Conservation (phyloP, 148 eudicot genomes). For the Cornus florida region DNA sequence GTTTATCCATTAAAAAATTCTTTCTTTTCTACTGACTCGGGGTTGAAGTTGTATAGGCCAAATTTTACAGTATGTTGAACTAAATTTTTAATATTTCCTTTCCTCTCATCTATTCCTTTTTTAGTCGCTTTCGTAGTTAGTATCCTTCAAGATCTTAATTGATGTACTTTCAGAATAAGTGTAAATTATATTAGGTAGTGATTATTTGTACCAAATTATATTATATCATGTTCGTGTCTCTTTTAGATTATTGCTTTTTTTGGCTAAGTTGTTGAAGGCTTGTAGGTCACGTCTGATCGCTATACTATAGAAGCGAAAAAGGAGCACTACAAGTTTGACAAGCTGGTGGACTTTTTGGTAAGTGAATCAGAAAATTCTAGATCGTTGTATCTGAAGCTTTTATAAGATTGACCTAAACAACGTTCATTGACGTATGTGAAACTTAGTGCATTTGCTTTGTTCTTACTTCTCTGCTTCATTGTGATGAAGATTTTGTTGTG, state of each 20-base stretch:
- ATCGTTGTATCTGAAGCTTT: neutral
- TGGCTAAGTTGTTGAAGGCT: neutral
- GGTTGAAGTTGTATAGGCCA: neutral
- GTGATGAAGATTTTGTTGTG: too few relatives aligned
- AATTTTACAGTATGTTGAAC: neutral
- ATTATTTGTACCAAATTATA: neutral
- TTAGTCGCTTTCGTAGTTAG: neutral
- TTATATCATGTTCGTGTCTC: neutral
- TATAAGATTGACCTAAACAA: neutral
- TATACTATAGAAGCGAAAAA: constrained; percentile 88
- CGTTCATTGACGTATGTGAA: neutral
- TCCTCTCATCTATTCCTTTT: neutral
- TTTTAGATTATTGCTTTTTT: neutral
- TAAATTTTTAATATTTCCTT: neutral
- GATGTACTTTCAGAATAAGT: neutral
- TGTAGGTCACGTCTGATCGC: constrained; percentile 81
- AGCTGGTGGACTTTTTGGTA: constrained; percentile 72
- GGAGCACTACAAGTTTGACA: constrained; percentile 88
- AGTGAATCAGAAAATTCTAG: constrained; percentile 7
- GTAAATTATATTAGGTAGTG: neutral
- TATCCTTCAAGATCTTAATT: neutral
- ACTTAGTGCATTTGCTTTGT: neutral
- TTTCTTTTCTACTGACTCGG: neutral
- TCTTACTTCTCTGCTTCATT: neutral
- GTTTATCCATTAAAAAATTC: neutral